Conservation (phyloP, 192 early-diverging fungal genomes). For the Umbelopsis vinacea region DNA sequence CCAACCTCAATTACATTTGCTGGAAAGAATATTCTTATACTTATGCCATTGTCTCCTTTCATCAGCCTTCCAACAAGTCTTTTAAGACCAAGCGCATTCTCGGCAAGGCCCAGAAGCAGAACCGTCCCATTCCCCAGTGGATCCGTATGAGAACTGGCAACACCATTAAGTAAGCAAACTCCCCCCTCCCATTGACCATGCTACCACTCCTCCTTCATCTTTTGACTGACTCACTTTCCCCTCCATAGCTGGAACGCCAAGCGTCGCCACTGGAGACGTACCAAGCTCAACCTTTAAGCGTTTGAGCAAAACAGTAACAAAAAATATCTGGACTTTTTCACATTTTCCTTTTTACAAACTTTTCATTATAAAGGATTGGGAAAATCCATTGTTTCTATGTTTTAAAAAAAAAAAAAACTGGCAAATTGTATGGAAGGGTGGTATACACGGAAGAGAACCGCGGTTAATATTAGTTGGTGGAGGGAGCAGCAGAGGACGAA, state of each 20-base stretch:
- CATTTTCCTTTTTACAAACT: constrained; percentile 19
- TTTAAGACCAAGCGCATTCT: constrained; percentile 97
- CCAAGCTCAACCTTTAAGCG: constrained; percentile 94
- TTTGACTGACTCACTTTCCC: neutral
- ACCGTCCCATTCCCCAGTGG: constrained; percentile 98
- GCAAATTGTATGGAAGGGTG: neutral
- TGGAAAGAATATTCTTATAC: neutral
- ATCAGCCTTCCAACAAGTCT: constrained; percentile 95
- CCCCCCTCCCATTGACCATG: neutral
- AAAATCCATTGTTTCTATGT: constrained; percentile 22
- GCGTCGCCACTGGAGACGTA: constrained; percentile 99
- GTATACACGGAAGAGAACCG: neutral
- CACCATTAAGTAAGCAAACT: constrained; percentile 84
- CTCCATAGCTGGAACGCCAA: constrained; percentile 93
- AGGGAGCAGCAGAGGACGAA: neutral
- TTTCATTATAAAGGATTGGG: constrained; percentile 16
- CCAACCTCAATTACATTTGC: neutral
- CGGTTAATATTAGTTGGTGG: neutral
- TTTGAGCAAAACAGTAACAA: constrained; percentile 17
- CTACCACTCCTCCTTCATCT: constrained; percentile 5
- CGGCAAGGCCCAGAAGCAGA: constrained; percentile 99
- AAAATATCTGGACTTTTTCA: neutral
- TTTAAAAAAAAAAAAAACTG: neutral
- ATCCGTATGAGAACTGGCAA: constrained; percentile 94
- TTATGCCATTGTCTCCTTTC: neutral